Evolutionary conservation across 2,329 filamentous ascomycete species (phyloP), one percentile per base, ranked within the genome.

Genomic region (Penicillium sp.): DNA sequence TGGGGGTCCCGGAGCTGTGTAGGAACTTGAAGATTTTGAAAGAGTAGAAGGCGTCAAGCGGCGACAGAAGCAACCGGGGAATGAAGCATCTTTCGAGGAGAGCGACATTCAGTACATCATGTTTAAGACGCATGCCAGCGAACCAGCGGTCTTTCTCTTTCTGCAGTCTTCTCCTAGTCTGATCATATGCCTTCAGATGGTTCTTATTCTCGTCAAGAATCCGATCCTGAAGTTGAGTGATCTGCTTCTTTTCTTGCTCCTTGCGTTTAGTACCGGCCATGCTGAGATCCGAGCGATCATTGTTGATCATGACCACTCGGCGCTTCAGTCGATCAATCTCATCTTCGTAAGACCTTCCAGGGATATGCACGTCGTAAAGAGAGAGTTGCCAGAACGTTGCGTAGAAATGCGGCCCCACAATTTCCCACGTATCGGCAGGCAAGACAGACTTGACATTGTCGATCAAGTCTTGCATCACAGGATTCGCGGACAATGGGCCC

Each of bases 381-480:
- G 91, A 88, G 13, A 97, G 81, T 50, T 93, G 88, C 95, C 95
- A 99, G 75, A 99, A 99, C 0, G 90, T 90, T 44, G 90, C 86
- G 68, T 91, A 97, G 71, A 97, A 93, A 29, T 90, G 86, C 0
- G 91, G 82, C 44, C 86, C 92, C 51, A 97, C 83, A 49, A 84
- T 85, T 11, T 84, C 79, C 81, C 88, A 91, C 5, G 86, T 83
- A 8, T 85, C 82, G 2, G 83, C 75, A 1, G 89, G 84, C 11
- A 91, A 72, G 0, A 84, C 78, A 6, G 79, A 77, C 57, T 84
- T 83, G 19, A 96, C 82, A 29, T 86, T 82, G 9, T 89, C 84
- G 56, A 93, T 88, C 19, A 97, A 79, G 5, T 87, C 86, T 61
- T 90, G 86, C 48, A 98, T 82, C 2, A 90, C 84, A 24, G 89